These are phyloP conservation scores for Pestalotiopsis sp. DNA, from an alignment of 2,329 filamentous ascomycete species.

Conservation along the genomic window DNA sequence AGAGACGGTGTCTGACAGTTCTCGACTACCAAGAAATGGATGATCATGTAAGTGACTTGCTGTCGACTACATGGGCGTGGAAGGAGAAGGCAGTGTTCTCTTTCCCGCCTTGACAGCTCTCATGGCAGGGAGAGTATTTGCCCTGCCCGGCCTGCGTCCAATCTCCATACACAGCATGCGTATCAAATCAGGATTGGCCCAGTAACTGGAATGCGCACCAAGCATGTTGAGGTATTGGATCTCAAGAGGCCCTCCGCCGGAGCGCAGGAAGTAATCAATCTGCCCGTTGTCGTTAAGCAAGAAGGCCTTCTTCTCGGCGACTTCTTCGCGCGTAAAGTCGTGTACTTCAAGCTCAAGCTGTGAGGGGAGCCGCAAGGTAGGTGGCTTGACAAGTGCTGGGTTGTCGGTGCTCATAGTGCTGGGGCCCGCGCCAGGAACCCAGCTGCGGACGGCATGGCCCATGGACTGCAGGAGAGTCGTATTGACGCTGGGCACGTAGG, in stretches of 20 bases:
- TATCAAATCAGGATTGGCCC: slow-evolving; percentile 86
- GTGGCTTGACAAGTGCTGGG: slow-evolving; percentile 33
- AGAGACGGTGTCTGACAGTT: background rate
- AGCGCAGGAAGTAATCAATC: slow-evolving; percentile 85
- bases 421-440: slow-evolving; percentile 55
- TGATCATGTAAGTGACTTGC: background rate
- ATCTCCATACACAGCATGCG: slow-evolving; percentile 87
- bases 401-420: slow-evolving; percentile 32
- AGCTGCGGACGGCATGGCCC: slow-evolving; percentile 62
- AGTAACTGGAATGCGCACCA: slow-evolving; percentile 93
- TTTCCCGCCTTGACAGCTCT: slow-evolving; percentile 58
- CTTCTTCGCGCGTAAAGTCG: slow-evolving; percentile 89
- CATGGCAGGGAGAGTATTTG: slow-evolving; percentile 59
- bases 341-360: slow-evolving; percentile 93
- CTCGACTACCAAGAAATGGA: background rate
- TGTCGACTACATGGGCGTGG: slow-evolving; percentile 5
- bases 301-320: slow-evolving; percentile 86
- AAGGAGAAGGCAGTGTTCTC: slow-evolving; percentile 28
- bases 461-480: slow-evolving; percentile 68
- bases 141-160: slow-evolving; percentile 71
- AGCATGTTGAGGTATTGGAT: slow-evolving; percentile 98
- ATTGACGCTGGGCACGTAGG: slow-evolving; percentile 75
- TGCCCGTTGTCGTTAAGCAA: slow-evolving; percentile 96
- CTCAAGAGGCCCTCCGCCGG: slow-evolving; percentile 84
- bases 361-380: slow-evolving; percentile 54